phyloP scores from a whole-genome alignment of 177 flowering plant genomes.

The Telopea speciosissima region DNA sequence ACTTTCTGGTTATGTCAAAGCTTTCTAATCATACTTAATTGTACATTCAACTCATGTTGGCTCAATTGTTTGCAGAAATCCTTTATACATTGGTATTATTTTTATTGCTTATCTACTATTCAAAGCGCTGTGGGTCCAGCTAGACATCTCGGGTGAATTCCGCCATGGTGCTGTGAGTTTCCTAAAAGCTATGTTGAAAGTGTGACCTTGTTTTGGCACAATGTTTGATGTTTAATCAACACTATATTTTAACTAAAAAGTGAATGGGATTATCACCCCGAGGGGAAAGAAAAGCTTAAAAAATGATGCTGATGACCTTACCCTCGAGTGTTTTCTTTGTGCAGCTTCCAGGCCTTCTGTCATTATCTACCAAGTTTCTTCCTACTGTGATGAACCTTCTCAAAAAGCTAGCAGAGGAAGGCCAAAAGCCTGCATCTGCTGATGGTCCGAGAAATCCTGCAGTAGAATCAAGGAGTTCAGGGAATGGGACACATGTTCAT shows the following conservation, averaged over 20 bases:
- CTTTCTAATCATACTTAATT: not conserved
- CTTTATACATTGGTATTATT: conserved; percentile 61
- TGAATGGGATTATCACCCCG: too few relatives aligned
- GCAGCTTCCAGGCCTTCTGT: conserved; percentile 91
- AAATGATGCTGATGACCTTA: not conserved
- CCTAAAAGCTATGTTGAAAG: not conserved
- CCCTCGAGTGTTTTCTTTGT: conserved; percentile 3
- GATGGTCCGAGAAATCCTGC: conserved; percentile 43
- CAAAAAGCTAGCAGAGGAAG: conserved; percentile 71
- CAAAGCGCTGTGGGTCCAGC: conserved; percentile 92
- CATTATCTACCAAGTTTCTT: conserved; percentile 71
- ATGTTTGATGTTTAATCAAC: too few relatives aligned
- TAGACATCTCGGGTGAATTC: conserved; percentile 79
- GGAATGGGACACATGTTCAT: conserved; percentile 17
- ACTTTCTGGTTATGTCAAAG: not conserved
- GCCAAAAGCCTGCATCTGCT: conserved; percentile 38
- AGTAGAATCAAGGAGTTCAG: conserved; percentile 25
- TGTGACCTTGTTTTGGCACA: not conserved
- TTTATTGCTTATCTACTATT: conserved; percentile 64
- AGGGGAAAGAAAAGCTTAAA: too few relatives aligned
- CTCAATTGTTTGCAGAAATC: conserved; percentile 60
- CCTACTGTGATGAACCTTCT: conserved; percentile 91
- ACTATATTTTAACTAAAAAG: too few relatives aligned
- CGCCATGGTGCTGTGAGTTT: conserved; percentile 92
- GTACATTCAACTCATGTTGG: not conserved